These are phyloP conservation scores for Colletotrichum sp. DNA, from an alignment of 2,329 filamentous ascomycete species.

Conservation along the genomic window DNA sequence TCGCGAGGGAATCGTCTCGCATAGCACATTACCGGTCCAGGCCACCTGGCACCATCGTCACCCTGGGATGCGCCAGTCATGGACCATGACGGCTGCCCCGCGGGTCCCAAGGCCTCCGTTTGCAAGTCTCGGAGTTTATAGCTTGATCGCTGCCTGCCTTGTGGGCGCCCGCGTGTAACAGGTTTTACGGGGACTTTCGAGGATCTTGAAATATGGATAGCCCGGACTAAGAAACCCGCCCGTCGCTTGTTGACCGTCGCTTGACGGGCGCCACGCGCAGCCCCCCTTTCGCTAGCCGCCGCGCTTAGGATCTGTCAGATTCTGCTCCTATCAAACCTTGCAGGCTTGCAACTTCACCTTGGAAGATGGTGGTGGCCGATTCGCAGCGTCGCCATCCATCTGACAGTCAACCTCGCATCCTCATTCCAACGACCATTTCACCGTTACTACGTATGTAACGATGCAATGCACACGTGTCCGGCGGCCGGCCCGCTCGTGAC, in stretches of 20 bases:
- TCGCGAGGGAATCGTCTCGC: not conserved
- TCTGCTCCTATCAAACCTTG: not conserved
- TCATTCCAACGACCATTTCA: not conserved
- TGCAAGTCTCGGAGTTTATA: not conserved
- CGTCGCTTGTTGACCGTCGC: not conserved
- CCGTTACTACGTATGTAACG: not conserved
- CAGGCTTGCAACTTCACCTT: not conserved
- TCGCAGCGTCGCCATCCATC: not conserved
- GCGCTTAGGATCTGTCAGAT: not conserved
- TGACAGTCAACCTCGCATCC: not conserved
- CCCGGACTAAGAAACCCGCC: not conserved
- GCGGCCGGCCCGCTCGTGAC: not conserved
- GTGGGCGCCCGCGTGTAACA: not conserved
- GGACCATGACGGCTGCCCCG: not conserved
- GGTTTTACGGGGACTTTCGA: not conserved
- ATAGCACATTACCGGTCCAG: conserved; percentile 2
- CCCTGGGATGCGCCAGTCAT: not conserved
- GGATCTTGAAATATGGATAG: not conserved
- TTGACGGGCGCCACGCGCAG: not conserved
- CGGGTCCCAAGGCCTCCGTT: not conserved
- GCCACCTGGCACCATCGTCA: not conserved
- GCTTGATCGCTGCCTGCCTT: not conserved
- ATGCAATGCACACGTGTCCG: not conserved
- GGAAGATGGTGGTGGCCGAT: not conserved
- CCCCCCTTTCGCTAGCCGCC: not conserved